phyloP scores from a whole-genome alignment of 441 rosid genomes.

The Adansonia rubrostipa region DNA sequence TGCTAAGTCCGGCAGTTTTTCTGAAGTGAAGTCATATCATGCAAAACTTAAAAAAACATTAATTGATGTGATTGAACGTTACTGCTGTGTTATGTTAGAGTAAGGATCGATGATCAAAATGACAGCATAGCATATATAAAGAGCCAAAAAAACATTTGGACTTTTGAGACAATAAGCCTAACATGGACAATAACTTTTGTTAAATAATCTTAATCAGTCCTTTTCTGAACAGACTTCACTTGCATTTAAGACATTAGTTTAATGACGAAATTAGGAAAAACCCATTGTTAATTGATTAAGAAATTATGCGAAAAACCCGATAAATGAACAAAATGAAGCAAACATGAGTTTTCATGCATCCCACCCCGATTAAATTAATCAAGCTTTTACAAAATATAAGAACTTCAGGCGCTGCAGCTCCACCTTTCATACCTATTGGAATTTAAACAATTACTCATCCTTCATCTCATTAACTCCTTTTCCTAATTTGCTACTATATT shows the following conservation, averaged over 20 bases:
- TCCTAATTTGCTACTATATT: too few relatives aligned
- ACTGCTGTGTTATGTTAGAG: too few relatives aligned
- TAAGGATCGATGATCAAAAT: neutral
- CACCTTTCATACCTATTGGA: neutral
- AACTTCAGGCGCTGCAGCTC: neutral
- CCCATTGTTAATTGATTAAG: constrained; percentile 7
- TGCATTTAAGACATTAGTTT: constrained; percentile 13
- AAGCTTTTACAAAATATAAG: neutral
- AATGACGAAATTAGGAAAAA: constrained; percentile 13
- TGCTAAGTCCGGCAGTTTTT: neutral
- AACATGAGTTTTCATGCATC: constrained; percentile 21
- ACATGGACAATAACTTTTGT: too few relatives aligned
- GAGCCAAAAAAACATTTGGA: constrained; percentile 16
- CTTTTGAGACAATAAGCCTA: neutral
- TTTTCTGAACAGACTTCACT: constrained; percentile 17
- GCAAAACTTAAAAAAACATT: constrained; percentile 5
- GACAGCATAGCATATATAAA: neutral
- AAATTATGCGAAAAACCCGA: constrained; percentile 4
- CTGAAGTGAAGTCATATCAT: constrained; percentile 21
- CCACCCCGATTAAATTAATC: neutral
- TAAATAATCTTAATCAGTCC: neutral
- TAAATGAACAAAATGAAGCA: constrained; percentile 4
- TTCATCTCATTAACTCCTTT: neutral
- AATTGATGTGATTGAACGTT: neutral
- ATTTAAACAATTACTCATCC: neutral